Evolutionary conservation across 140 eudicot genomes (phyloP), one percentile per base, ranked within the genome.

Genomic region (Oenanthe javanica): DNA sequence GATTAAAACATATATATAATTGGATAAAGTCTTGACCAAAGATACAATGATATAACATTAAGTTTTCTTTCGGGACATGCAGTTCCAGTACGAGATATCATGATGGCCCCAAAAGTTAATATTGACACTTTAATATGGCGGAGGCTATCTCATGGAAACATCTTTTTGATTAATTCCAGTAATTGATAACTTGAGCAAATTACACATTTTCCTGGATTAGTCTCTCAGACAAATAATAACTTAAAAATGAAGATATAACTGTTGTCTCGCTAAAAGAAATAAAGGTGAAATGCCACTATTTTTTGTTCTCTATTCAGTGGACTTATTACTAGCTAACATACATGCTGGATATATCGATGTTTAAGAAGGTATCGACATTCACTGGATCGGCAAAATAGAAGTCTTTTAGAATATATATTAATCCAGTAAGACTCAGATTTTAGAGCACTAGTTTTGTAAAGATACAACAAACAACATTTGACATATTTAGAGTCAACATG

Each of bases 81-180:
- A 54, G 89, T 85, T 63, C 84, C 85, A 59, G 82, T 67, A 0
- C 92, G 89, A 83, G 89, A 73, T 49, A 86, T 64, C 79, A 51
- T 18, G 75, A 88, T 51, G 10, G 92, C 81, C 12, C 92, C 89
- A 36, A 86, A 23, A 23, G 70, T 23, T 23, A 63, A 23, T 23
- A 23, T 3, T 51, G 31, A 63, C 70, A 63, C 70, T 63, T n/a
- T 8, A 7, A 57, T 57, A 6, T 63, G 9, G 70, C 15, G 23
- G 70, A 63, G 70, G 40, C 40, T 23, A 9, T 6, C 70, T 63
- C 70, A 63, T 14, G 25, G 38, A 25, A 23, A n/a, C 9, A 61
- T 61, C 36, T 61, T n/a, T 61, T 9, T 4, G 69, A 63, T 9
- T 15, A 63, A 23, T 63, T 10, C 38, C 38, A 63, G 70, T 63